These are phyloP conservation scores for Kluyveromyces aestuarii DNA, from an alignment of 805 yeast genomes.

Conservation along the genomic window DNA sequence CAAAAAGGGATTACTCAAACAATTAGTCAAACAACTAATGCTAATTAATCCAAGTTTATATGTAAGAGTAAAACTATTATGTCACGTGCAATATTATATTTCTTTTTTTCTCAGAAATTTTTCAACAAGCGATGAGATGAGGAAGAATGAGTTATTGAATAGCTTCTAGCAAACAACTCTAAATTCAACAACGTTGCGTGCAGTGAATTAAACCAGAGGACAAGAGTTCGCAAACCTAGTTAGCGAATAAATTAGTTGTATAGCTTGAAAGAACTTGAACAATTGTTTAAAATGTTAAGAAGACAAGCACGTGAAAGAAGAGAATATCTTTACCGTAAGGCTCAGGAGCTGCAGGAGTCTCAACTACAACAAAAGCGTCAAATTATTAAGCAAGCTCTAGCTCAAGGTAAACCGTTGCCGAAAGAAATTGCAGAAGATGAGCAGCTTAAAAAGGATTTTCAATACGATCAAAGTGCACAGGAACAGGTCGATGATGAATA, in stretches of 20 bases:
- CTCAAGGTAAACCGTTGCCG: constrained; percentile 82
- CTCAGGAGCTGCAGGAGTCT: constrained; percentile 85
- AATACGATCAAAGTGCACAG: constrained; percentile 72
- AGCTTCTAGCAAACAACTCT: background rate
- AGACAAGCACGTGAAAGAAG: constrained; percentile 95
- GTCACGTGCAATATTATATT: background rate
- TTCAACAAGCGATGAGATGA: constrained; percentile 8
- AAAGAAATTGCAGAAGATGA: constrained; percentile 87
- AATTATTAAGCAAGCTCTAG: constrained; percentile 77
- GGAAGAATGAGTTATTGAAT: background rate
- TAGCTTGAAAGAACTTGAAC: background rate
- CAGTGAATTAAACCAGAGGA: background rate
- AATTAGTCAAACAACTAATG: too few species aligned
- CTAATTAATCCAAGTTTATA: too few species aligned
- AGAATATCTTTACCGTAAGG: constrained; percentile 83
- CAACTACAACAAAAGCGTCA: constrained; percentile 78
- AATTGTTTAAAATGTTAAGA: constrained; percentile 45
- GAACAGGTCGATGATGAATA: constrained; percentile 85
- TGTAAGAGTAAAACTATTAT: background rate
- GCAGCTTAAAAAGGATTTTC: constrained; percentile 67
- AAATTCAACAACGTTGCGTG: background rate
- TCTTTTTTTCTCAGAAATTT: constrained; percentile 3
- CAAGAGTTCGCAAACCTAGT: background rate
- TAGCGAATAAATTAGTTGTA: background rate
- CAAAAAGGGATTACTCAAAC: too few species aligned